Evolutionary conservation across 2,329 filamentous ascomycete genomes (phyloP).

Genomic region (Cladorrhinum sp.): DNA sequence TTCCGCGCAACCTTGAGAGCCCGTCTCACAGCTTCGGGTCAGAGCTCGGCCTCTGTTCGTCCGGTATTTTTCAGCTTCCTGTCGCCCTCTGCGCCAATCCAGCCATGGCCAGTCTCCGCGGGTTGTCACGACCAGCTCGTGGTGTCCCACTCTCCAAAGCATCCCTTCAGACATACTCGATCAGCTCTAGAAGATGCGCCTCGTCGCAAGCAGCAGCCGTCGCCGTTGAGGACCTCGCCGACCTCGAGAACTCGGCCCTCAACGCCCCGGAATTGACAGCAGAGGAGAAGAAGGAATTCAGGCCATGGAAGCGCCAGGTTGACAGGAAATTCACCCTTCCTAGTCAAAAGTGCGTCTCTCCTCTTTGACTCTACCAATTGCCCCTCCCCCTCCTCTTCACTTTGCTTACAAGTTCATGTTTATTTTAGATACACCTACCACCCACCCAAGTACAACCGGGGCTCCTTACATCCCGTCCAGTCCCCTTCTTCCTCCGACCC

Average conservation of each 20-base stretch:
- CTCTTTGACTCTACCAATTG: conserved; percentile 27
- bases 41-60: conserved; percentile 16
- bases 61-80: conserved; percentile 1
- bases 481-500: conserved; percentile 84
- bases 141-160: conserved; percentile 26
- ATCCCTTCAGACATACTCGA: conserved; percentile 20
- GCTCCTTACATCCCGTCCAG: conserved; percentile 88
- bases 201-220: conserved; percentile 42
- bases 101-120: conserved; percentile 29
- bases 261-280: conserved; percentile 40
- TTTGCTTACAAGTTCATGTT: background rate
- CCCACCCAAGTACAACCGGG: conserved; percentile 90
- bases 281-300: conserved; percentile 41
- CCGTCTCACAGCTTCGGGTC: conserved; percentile 15
- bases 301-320: conserved; percentile 36
- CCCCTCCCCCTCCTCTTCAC: conserved; percentile 12
- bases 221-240: conserved; percentile 33
- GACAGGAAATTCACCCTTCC: conserved; percentile 41
- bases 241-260: conserved; percentile 55
- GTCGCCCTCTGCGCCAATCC: conserved; percentile 5
- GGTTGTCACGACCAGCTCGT: conserved; percentile 25
- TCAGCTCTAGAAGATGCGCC: conserved; percentile 40
- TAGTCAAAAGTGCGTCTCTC: conserved; percentile 43
- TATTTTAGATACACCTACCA: conserved; percentile 81
- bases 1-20: conserved; percentile 17